Percentiles rank a stretch among this genome's conserved stretches.
These are phyloP conservation scores for Heracleum sosnowskyi DNA, from an alignment of 129 eudicot genomes.

Conservation along the genomic window DNA sequence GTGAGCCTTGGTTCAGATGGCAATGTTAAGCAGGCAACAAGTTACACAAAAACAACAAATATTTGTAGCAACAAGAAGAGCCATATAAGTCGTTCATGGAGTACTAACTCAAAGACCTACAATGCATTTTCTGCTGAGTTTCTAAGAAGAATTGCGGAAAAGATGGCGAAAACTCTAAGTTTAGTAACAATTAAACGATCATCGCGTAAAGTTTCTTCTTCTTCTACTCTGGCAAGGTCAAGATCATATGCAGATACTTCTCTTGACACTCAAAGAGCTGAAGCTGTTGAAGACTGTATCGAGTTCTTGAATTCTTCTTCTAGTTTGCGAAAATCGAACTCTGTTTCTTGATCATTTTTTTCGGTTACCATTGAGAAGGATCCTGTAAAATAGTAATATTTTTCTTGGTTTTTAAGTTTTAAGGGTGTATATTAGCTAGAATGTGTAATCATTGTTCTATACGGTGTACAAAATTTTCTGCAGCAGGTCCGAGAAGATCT, in stretches of 20 bases:
- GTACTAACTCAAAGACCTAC: background rate
- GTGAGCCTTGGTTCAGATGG: background rate
- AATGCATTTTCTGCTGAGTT: conserved; percentile 15
- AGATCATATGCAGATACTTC: conserved; percentile 12
- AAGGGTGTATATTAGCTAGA: background rate
- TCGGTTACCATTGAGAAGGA: background rate
- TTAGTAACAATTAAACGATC: conserved; percentile 10
- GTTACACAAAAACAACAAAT: background rate
- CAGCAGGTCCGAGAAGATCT: background rate
- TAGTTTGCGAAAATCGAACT: background rate
- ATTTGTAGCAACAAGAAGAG: background rate
- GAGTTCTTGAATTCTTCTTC: conserved; percentile 11
- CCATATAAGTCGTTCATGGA: background rate
- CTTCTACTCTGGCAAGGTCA: conserved; percentile 14
- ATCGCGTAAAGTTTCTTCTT: conserved; percentile 15
- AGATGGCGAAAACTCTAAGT: conserved; percentile 19
- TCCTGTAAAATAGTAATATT: conserved; percentile 1
- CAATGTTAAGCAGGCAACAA: conserved; percentile 1
- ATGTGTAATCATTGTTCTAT: background rate
- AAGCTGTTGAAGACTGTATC: conserved; percentile 6
- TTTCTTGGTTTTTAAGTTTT: background rate
- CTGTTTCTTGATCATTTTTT: background rate
- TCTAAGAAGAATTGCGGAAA: conserved; percentile 16
- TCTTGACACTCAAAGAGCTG: conserved; percentile 15
- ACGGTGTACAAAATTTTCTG: background rate